phyloP scores from a whole-genome alignment of 441 rosid species.

The Adansonia gregorii region DNA sequence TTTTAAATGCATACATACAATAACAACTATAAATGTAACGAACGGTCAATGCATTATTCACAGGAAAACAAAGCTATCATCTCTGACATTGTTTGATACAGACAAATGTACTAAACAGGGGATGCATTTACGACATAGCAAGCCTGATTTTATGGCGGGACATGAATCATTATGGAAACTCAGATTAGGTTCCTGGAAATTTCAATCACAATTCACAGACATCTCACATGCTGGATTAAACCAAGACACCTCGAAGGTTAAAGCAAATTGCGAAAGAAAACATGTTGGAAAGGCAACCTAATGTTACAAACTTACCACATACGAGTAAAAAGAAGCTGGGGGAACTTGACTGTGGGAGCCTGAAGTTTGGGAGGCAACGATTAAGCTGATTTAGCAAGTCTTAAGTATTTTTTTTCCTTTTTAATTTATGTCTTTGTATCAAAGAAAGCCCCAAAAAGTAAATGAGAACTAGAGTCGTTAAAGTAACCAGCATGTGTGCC shows the following conservation, averaged over 20 bases:
- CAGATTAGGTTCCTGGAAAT: not conserved
- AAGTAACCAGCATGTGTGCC: slow-evolving; percentile 6
- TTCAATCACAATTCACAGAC: not conserved
- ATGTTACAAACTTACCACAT: not conserved
- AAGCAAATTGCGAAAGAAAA: not conserved
- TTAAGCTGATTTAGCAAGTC: slow-evolving; percentile 8
- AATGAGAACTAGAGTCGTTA: not conserved
- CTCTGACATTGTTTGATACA: not conserved
- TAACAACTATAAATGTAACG: not conserved
- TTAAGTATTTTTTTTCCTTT: not conserved
- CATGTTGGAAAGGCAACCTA: not conserved
- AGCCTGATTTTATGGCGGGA: not conserved
- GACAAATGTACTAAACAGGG: not conserved
- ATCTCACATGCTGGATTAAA: not conserved
- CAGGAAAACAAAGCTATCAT: not conserved
- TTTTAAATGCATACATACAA: not conserved
- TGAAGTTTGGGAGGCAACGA: not conserved
- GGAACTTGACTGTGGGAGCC: not conserved
- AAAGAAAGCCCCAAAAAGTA: too few relatives aligned
- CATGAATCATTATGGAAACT: not conserved
- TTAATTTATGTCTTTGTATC: too few relatives aligned
- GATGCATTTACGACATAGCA: not conserved
- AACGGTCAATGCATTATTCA: not conserved
- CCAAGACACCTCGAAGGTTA: too few relatives aligned
- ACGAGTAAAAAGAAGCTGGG: not conserved